A percentile compares a stretch with the other conserved stretches of the same genome.
These are phyloP conservation scores for Neurospora sp. DNA, from an alignment of 495 filamentous ascomycete genomes.

Conservation along the genomic window DNA sequence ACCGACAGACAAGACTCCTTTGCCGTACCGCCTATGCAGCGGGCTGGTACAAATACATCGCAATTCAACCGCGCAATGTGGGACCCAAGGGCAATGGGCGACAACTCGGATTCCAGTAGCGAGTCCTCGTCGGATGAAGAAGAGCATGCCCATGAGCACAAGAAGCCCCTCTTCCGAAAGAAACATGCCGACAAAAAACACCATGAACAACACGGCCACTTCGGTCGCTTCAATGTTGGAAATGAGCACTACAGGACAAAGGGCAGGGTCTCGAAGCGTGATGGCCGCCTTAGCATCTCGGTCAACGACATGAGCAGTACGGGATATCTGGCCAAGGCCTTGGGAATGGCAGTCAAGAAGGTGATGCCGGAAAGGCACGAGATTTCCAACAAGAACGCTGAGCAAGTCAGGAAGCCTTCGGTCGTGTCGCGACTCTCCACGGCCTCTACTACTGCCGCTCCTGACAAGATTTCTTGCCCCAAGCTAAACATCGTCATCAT, in stretches of 20 bases:
- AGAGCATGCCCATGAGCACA: neutral
- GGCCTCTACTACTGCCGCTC: slow-evolving; percentile 5
- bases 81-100: neutral
- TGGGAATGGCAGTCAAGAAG: slow-evolving; percentile 45
- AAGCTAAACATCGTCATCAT: slow-evolving; percentile 70
- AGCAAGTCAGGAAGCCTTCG: slow-evolving; percentile 4
- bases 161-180: neutral
- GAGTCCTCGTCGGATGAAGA: slow-evolving; percentile 21
- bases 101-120: slow-evolving; percentile 12
- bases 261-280: slow-evolving; percentile 56
- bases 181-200: slow-evolving; percentile 6
- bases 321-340: slow-evolving; percentile 59
- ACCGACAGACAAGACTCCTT: slow-evolving; percentile 5
- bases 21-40: slow-evolving; percentile 11
- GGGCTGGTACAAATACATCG: slow-evolving; percentile 21
- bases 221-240: slow-evolving; percentile 41
- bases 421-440: slow-evolving; percentile 15
- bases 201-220: slow-evolving; percentile 15
- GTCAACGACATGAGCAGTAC: slow-evolving; percentile 55
- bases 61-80: slow-evolving; percentile 5
- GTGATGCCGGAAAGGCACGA: slow-evolving; percentile 17
- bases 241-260: slow-evolving; percentile 55
- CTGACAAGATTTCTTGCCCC: slow-evolving; percentile 24
- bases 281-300: slow-evolving; percentile 61
- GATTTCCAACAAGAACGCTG: neutral